Evolutionary conservation across 495 filamentous ascomycete species (phyloP).

Genomic region (Bacidia gigantensis): DNA sequence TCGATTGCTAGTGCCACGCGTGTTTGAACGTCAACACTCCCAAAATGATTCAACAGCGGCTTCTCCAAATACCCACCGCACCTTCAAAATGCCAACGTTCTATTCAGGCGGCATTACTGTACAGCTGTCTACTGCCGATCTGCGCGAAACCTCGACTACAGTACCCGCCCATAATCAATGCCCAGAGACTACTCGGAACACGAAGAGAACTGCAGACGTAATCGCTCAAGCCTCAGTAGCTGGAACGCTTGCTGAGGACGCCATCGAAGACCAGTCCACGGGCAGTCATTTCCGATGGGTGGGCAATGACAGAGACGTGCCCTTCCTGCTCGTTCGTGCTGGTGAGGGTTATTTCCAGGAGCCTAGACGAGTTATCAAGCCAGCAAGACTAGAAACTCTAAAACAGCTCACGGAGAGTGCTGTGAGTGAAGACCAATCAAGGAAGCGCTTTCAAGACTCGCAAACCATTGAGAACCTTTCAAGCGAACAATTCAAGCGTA

Average conservation of each 20-base stretch:
- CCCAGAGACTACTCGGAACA: background rate
- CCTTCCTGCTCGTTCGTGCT: slow-evolving; percentile 22
- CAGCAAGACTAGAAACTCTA: background rate
- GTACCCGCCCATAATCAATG: background rate
- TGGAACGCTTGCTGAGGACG: slow-evolving; percentile 7
- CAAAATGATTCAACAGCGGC: background rate
- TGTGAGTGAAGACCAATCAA: background rate
- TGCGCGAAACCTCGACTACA: slow-evolving; percentile 10
- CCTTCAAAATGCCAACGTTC: slow-evolving; percentile 20
- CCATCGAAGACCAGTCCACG: background rate
- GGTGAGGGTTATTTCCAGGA: slow-evolving; percentile 17
- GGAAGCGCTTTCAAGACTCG: background rate
- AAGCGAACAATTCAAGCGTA: no score
- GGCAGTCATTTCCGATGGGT: slow-evolving; percentile 17
- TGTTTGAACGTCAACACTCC: background rate
- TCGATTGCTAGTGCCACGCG: no score
- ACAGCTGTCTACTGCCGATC: slow-evolving; percentile 16
- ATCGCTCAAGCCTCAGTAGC: background rate
- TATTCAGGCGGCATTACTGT: slow-evolving; percentile 10
- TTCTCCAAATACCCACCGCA: background rate
- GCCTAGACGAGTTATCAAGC: background rate
- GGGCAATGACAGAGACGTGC: slow-evolving; percentile 18
- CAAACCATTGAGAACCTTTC: background rate
- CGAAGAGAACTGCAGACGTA: background rate
- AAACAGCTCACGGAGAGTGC: background rate